Evolutionary conservation across 192 early-diverging fungal genomes (phyloP).

Genomic region (Radiomyces spectabilis): DNA sequence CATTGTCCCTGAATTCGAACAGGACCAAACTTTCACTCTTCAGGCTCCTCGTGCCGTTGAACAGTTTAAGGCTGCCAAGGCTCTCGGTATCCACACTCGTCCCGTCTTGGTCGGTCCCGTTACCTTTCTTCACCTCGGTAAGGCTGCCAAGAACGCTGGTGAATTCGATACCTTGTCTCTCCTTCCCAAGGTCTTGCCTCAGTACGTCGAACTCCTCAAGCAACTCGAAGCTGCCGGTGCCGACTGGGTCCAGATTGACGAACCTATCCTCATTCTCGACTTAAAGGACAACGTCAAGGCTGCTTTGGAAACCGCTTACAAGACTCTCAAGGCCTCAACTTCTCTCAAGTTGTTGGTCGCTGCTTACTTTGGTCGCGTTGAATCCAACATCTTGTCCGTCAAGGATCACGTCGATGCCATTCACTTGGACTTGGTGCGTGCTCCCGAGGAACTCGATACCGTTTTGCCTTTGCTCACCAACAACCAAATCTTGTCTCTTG

Average conservation of each 20-base stretch:
- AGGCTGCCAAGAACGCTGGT: slow-evolving; percentile 59
- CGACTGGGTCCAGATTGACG: slow-evolving; percentile 81
- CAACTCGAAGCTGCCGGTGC: slow-evolving; percentile 71
- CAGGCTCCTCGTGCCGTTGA: slow-evolving; percentile 62
- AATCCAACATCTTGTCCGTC: slow-evolving; percentile 66
- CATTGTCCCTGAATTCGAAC: slow-evolving; percentile 84
- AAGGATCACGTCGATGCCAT: slow-evolving; percentile 74
- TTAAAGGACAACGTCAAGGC: slow-evolving; percentile 37
- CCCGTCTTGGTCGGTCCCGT: slow-evolving; percentile 92
- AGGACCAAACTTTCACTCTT: slow-evolving; percentile 68
- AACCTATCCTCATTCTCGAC: slow-evolving; percentile 71
- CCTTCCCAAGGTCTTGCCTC: slow-evolving; percentile 69
- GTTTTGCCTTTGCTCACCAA: slow-evolving; percentile 53
- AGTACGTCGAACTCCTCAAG: slow-evolving; percentile 69
- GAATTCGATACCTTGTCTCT: slow-evolving; percentile 70
- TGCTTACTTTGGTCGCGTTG: slow-evolving; percentile 90
- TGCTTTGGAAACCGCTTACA: slow-evolving; percentile 59
- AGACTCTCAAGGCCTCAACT: slow-evolving; percentile 41
- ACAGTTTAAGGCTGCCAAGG: slow-evolving; percentile 89
- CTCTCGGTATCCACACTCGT: slow-evolving; percentile 82
- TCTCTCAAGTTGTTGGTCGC: slow-evolving; percentile 71
- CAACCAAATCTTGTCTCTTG: slow-evolving; percentile 77
- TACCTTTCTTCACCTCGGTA: slow-evolving; percentile 80
- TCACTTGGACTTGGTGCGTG: slow-evolving; percentile 89
- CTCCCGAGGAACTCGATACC: slow-evolving; percentile 68